A percentile compares a stretch with the other conserved stretches of the same genome.
Conservation (phyloP, 306 rosid genomes). For the Pueraria montana region DNA sequence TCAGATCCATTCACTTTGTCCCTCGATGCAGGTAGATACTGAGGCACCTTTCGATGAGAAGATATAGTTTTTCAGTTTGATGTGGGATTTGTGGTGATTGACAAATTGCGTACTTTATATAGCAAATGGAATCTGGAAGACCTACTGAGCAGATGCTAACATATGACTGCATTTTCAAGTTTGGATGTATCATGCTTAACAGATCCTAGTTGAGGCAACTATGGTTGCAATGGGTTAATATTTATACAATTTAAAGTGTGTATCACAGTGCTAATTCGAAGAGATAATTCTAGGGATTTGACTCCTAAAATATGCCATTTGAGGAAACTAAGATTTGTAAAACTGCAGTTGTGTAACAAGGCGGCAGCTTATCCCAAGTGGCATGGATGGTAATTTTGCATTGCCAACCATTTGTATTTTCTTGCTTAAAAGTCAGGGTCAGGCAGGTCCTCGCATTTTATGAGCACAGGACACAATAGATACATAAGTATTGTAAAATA, state of each 20-base stretch:
- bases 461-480: no score
- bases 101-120: not conserved
- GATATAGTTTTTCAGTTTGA: constrained; percentile 1
- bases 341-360: not conserved
- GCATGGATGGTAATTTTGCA: not conserved
- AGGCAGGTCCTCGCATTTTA: no score
- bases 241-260: not conserved
- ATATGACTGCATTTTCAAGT: not conserved
- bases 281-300: not conserved
- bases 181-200: not conserved
- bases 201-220: not conserved
- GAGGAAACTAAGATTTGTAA: no score
- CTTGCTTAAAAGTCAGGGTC: not conserved
- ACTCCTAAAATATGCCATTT: not conserved
- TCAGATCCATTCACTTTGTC: not conserved
- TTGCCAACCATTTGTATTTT: not conserved
- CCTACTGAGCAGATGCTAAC: not conserved
- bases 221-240: not conserved
- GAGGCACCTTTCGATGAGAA: constrained; percentile 18
- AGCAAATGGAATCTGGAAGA: not conserved
- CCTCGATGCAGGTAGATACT: constrained; percentile 47
- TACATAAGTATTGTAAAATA: no score
- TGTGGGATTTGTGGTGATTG: not conserved
- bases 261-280: not conserved
- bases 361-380: no score